Evolutionary conservation across 2,329 filamentous ascomycete species (phyloP), one percentile per base, ranked within the genome.

Genomic region (Claviceps sp.): DNA sequence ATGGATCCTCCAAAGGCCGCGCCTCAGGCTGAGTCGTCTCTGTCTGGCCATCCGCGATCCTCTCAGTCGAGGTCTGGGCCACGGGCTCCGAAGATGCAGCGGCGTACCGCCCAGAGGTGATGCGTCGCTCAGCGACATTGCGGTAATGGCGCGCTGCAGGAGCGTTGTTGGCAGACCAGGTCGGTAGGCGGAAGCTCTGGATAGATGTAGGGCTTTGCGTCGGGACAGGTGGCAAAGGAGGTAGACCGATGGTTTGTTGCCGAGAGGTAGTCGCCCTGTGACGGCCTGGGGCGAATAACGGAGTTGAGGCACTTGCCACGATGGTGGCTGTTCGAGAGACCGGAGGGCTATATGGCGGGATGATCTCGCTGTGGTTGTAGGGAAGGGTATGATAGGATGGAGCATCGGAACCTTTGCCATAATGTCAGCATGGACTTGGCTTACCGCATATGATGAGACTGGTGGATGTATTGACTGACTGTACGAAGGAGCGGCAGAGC

Each of bases 401-500:
- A 2, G 74, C 77, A 50, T 83, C 80, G 50, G 82, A 85, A 55
- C 78, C 77, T 81, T 16, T 20, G 40, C 4, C 13, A 5, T 8
- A 22, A 42, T 16, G 14, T 45, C 42, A 36, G 45, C 43, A 39
- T 34, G 11, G 29, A 1, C 29, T 34, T 34, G 4, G 11, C 29
- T 34, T 34, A 34, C 29, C 4, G 9, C 2, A 4, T 29, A 29
- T 52, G 16, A 29, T 20, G 26, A 43, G 29, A 17, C 36, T 26
- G 46, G 14, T 26, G 4, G 13, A 5, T 17, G 9, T 11, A 34
- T 43, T 22, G 39, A 69, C 76, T 72, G 59, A 81, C 78, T 71
- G 63, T 85, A 85, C 9, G 82, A 85, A 42, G 82, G 82, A n/a
- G 82, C 81, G 7, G 76, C 76, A 17, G 82, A 85, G 58, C 72